A percentile compares a stretch with the other conserved stretches of the same genome.
Conservation (phyloP, 129 eudicot genomes). For the Escallonia rubra region DNA sequence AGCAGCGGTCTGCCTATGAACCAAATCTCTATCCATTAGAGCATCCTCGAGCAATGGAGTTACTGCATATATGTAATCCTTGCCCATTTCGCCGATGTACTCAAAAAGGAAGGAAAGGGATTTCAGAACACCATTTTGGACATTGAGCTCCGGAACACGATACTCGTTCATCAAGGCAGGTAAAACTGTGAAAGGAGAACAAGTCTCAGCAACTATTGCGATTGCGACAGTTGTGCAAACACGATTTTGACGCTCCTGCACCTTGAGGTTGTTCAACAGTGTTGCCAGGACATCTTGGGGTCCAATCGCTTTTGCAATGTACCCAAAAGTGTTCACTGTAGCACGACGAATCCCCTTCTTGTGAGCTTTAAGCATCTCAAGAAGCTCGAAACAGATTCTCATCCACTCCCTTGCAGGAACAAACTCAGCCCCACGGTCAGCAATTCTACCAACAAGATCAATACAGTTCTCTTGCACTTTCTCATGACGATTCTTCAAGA, state of each 20-base stretch:
- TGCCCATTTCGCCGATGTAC: conserved; percentile 97
- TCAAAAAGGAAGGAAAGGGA: conserved; percentile 84
- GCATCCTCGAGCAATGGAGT: conserved; percentile 95
- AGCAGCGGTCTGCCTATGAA: conserved; percentile 94
- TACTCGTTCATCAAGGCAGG: conserved; percentile 97
- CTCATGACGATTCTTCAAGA: conserved; percentile 91
- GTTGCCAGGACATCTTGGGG: conserved; percentile 97
- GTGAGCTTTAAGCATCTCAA: conserved; percentile 98
- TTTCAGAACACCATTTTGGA: conserved; percentile 88
- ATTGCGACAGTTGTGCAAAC: conserved; percentile 98
- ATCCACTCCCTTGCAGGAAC: conserved; percentile 99
- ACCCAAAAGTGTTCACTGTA: conserved; percentile 93
- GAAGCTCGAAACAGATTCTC: conserved; percentile 97
- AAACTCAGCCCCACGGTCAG: conserved; percentile 96
- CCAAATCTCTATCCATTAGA: conserved; percentile 88
- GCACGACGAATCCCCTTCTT: conserved; percentile 96
- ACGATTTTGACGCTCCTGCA: conserved; percentile 96
- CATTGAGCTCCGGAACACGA: conserved; percentile 93
- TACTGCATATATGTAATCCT: conserved; percentile 89
- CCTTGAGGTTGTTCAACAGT: conserved; percentile 81
- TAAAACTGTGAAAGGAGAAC: conserved; percentile 88
- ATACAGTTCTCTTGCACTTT: conserved; percentile 97
- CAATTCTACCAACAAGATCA: conserved; percentile 92
- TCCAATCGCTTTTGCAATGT: conserved; percentile 94
- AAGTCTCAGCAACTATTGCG: conserved; percentile 95